Evolutionary conservation across 2,329 filamentous ascomycete species (phyloP).

Genomic region (Beauveria sp.): DNA sequence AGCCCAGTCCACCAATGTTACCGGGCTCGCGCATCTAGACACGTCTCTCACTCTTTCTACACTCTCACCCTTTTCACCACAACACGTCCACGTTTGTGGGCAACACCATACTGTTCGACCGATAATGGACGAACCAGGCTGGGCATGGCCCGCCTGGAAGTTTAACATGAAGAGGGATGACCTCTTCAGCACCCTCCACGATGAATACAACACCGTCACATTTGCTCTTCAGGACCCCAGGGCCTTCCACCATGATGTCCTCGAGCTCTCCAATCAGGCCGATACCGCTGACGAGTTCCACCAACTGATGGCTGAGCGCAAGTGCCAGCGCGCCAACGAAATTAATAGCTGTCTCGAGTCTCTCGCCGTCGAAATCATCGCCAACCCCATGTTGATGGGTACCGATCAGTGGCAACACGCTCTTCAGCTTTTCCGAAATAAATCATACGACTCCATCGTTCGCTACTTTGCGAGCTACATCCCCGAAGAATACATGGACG

Average conservation of each 20-base stretch:
- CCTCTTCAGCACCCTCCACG: conserved; percentile 49
- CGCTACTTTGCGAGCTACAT: conserved; percentile 53
- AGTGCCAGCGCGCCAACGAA: conserved; percentile 45
- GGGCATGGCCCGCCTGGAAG: conserved; percentile 53
- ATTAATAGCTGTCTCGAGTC: conserved; percentile 48
- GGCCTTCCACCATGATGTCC: conserved; percentile 55
- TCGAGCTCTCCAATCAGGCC: conserved; percentile 47
- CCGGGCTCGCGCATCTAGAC: conserved; percentile 5
- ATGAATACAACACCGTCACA: conserved; percentile 52
- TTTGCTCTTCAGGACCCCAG: conserved; percentile 51
- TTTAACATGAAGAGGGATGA: conserved; percentile 54
- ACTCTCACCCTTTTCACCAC: conserved; percentile 11
- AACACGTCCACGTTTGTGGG: conserved; percentile 3
- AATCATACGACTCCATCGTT: conserved; percentile 52
- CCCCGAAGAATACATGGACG: conserved; percentile 37
- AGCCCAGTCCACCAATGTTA: conserved; percentile 11
- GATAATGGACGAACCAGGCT: conserved; percentile 47
- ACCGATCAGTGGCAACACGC: conserved; percentile 52
- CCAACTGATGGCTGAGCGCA: conserved; percentile 43
- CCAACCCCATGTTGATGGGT: conserved; percentile 50
- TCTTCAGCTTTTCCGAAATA: conserved; percentile 51
- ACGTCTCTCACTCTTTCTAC: conserved; percentile 10
- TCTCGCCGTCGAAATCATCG: conserved; percentile 53
- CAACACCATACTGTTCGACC: conserved; percentile 11
- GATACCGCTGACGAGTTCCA: conserved; percentile 46